Percentiles rank a stretch among this genome's conserved stretches.
Conservation (phyloP, 2,329 filamentous ascomycete genomes). For the Diaporthe vaccinii region DNA sequence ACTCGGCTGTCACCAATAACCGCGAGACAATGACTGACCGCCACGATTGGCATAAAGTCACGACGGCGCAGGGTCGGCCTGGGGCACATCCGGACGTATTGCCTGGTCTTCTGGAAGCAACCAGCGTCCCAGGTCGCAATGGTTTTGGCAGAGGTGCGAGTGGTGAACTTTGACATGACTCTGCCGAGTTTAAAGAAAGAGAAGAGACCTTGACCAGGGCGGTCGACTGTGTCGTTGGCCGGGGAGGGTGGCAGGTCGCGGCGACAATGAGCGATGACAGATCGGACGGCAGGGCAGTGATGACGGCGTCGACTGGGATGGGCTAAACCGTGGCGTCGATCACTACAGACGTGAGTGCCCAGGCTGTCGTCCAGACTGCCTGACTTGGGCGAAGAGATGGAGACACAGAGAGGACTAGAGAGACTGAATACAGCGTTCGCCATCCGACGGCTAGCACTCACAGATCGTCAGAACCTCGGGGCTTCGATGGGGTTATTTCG, state of each 20-base stretch:
- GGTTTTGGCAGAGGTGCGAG: neutral
- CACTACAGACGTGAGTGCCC: constrained; percentile 5
- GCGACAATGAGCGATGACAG: neutral
- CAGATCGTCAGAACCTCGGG: constrained; percentile 23
- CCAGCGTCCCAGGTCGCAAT: constrained; percentile 12
- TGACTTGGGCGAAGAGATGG: neutral
- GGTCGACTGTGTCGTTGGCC: neutral
- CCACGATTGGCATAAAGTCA: constrained; percentile 19
- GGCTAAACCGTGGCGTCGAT: constrained; percentile 27
- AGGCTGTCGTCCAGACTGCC: neutral
- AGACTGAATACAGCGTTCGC: constrained; percentile 1
- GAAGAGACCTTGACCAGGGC: constrained; percentile 3
- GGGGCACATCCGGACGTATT: neutral
- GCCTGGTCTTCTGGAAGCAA: neutral
- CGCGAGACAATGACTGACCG: constrained; percentile 2
- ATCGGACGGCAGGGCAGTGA: constrained; percentile 17
- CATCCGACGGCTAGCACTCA: constrained; percentile 9
- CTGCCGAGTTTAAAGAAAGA: neutral
- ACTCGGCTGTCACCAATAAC: neutral
- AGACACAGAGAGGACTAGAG: neutral
- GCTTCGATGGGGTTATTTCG: constrained; percentile 20
- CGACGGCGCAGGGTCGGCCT: neutral
- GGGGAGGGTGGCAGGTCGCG: neutral
- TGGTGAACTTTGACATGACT: constrained; percentile 31
- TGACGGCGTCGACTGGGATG: constrained; percentile 28